Evolutionary conservation across 345 rosid genomes (phyloP), one percentile per base, ranked within the genome.

Genomic region (Eucalyptus marginata): DNA sequence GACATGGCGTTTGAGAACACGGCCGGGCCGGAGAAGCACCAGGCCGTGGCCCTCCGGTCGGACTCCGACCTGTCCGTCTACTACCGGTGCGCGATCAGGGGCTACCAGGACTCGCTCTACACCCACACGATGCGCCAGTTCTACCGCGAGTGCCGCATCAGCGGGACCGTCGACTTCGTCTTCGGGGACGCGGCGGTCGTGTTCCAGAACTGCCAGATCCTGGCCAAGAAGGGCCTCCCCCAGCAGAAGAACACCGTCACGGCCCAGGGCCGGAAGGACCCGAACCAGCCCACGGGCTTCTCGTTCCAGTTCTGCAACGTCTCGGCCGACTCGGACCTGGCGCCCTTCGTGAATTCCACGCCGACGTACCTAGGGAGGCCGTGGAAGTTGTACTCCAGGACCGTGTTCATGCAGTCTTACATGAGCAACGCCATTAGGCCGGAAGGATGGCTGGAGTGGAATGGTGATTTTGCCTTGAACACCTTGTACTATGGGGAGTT

Each of bases 71-170:
- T 96, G 1, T 92, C 96, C 0, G 99, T 96, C 25, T 92, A 91
- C 86, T 97, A 88, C 88, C 92, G 96, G 27, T 96, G 98, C 84
- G 92, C 92, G 3, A 89, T 97, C 47, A 91, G 84, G 76, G 99
- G 99, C 15, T 96, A 96, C 91, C 99, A 97, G 89, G 99, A 97
- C 88, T 93, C 99, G 7, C 95, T 97, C 58, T 96, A 96, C 87
- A 95, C 94, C 7, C 99, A 97, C 93, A 90, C 98, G 27, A 94
- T 96, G 95, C 97, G 99, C 12, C 99, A 97, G 40, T 97, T 97
- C 89, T 97, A 87, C 90, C 94, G 98, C 1, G 98, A 97, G 43
- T 97, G 99, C 90, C 92, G 91, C 66, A 94, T 97, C 92, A 90
- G 94, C 2, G 99, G 99, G 13, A 97, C 99, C 0, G 90, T 97